Evolutionary conservation across 148 eudicot species (phyloP).

Genomic region (Tetragonia tetragonoides): DNA sequence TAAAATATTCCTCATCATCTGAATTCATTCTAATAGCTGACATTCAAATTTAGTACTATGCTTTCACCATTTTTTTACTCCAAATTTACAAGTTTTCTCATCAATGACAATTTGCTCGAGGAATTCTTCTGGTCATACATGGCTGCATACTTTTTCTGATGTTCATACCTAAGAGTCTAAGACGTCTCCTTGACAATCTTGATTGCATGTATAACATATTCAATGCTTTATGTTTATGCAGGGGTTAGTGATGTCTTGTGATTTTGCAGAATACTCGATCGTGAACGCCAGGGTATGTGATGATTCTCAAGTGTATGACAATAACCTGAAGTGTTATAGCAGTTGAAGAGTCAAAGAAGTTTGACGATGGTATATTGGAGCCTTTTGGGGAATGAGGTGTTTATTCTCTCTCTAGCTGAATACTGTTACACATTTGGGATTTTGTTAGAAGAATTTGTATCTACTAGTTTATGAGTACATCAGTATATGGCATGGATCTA

Average conservation of each 20-base stretch:
- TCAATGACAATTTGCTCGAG: no score
- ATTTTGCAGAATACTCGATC: background rate
- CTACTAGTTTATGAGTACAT: background rate
- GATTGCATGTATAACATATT: background rate
- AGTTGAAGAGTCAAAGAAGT: background rate
- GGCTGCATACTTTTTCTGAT: background rate
- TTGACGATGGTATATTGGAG: background rate
- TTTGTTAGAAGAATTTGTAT: no score
- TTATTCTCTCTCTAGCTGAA: background rate
- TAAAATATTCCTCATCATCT: no score
- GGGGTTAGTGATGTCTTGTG: conserved; percentile 4
- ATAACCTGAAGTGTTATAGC: background rate
- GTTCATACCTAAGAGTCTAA: background rate
- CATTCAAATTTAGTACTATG: no score
- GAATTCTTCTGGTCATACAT: no score
- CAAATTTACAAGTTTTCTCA: no score
- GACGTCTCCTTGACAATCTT: background rate
- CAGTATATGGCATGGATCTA: background rate
- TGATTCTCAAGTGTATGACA: background rate
- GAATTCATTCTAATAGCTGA: no score
- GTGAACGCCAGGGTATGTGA: background rate
- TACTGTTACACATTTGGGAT: background rate
- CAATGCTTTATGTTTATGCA: background rate
- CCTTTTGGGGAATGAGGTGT: background rate
- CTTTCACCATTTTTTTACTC: no score